Evolutionary conservation across 768 basidiomycete species (phyloP).

Genomic region (Cystobasidium tubakii): DNA sequence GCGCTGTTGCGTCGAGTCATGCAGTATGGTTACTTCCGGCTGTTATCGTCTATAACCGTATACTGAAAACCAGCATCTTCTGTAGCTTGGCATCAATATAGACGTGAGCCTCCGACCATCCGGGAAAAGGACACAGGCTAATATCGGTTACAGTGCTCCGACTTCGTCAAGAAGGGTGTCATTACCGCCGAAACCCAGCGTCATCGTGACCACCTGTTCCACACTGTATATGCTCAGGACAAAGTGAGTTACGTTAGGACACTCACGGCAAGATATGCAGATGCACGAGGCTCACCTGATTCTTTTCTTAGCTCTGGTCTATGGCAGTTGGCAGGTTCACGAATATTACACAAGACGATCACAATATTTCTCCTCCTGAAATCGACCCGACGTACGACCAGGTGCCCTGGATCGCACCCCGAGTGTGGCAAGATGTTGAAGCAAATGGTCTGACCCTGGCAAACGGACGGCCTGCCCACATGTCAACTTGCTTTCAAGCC

Average conservation of each 20-base stretch:
- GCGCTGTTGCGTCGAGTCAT: conserved; percentile 14
- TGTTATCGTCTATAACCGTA: too few relatives aligned
- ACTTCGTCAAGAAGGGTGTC: conserved; percentile 12
- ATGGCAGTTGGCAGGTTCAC: neutral
- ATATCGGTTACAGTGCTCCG: neutral
- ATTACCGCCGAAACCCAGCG: neutral
- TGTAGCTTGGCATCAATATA: conserved; percentile 18
- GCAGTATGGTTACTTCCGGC: neutral
- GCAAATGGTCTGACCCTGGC: neutral
- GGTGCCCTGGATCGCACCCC: conserved; percentile 12
- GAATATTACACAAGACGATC: neutral
- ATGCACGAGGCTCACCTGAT: too few relatives aligned
- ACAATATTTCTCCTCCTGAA: neutral
- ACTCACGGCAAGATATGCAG: too few relatives aligned
- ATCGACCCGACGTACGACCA: neutral
- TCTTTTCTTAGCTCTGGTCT: neutral
- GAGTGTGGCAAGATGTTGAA: neutral
- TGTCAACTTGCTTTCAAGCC: conserved; percentile 11
- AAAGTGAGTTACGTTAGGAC: neutral
- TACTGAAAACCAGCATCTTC: too few relatives aligned
- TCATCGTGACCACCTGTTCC: conserved; percentile 1
- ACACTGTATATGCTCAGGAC: conserved; percentile 15
- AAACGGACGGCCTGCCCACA: neutral
- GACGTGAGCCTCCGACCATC: neutral
- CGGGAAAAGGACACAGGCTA: neutral